A percentile compares a stretch with the other conserved stretches of the same genome.
These are phyloP conservation scores for Penicillium samsonianum DNA, from an alignment of 495 filamentous ascomycete species.

Conservation along the genomic window DNA sequence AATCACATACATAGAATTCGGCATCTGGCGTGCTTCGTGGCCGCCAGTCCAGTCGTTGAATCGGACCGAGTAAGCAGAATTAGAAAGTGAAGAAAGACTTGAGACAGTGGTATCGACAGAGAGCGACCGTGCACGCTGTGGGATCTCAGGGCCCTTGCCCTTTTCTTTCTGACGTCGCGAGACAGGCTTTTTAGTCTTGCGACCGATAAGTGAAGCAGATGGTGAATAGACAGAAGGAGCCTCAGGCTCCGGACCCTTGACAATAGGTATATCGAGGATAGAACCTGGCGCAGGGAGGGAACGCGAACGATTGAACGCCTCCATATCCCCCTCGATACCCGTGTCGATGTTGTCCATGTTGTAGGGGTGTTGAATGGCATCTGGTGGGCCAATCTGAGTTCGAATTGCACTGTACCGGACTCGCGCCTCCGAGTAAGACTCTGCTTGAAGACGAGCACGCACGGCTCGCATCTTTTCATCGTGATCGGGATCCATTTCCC, in stretches of 20 bases:
- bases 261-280: neutral
- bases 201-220: neutral
- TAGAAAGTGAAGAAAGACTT: conserved; percentile 16
- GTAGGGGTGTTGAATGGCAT: conserved; percentile 14
- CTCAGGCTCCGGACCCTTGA: neutral
- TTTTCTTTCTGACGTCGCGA: neutral
- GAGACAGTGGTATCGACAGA: conserved; percentile 24
- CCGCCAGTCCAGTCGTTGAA: conserved; percentile 16
- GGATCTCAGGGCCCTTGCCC: neutral
- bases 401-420: conserved; percentile 19
- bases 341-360: neutral
- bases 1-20: conserved; percentile 24
- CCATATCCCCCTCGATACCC: neutral
- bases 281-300: conserved; percentile 4
- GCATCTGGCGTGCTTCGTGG: conserved; percentile 20
- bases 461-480: conserved; percentile 30
- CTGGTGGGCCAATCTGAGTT: conserved; percentile 7
- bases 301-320: neutral
- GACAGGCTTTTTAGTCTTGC: neutral
- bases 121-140: conserved; percentile 17
- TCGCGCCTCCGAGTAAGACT: conserved; percentile 16
- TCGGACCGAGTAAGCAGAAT: conserved; percentile 20
- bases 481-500: conserved; percentile 32
- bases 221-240: neutral
- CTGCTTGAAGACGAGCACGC: conserved; percentile 29